These are phyloP conservation scores for Suillus lakei DNA, from an alignment of 768 basidiomycete genomes.

Conservation along the genomic window DNA sequence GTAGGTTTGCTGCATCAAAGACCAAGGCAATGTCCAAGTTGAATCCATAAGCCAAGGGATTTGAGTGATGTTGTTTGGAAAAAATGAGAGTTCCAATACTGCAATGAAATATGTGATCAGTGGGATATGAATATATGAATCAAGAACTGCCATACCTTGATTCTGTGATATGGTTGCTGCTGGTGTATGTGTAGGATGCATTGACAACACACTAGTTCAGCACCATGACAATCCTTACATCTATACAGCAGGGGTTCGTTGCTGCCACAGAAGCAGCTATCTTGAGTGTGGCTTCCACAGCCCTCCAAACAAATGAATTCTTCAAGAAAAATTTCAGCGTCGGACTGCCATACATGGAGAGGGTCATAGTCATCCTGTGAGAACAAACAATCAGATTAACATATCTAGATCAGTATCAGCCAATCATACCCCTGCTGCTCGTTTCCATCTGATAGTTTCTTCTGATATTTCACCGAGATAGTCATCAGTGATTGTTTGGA, in stretches of 20 bases:
- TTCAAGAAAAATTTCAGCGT: slow-evolving; percentile 14
- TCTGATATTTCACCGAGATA: not conserved
- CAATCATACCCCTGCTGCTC: not conserved
- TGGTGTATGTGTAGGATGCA: slow-evolving; percentile 17
- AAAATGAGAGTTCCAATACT: slow-evolving; percentile 23
- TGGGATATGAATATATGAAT: not conserved
- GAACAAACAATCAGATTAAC: not conserved
- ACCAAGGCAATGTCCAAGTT: not conserved
- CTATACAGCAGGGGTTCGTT: not conserved
- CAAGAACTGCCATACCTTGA: slow-evolving; percentile 21
- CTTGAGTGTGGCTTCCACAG: not conserved
- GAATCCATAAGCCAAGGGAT: not conserved
- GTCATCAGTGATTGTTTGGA: not conserved
- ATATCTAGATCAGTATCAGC: not conserved
- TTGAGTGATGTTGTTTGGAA: slow-evolving; percentile 14
- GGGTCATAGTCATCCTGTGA: not conserved
- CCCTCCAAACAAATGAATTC: slow-evolving; percentile 23
- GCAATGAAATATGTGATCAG: not conserved
- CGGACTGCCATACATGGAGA: not conserved
- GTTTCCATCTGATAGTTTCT: not conserved
- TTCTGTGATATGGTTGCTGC: slow-evolving; percentile 15
- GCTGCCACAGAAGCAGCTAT: not conserved
- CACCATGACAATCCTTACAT: slow-evolving; percentile 20
- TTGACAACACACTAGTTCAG: slow-evolving; percentile 7
- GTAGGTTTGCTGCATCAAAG: slow-evolving; percentile 24